Evolutionary conservation across 441 rosid genomes (phyloP).

Genomic region (Pelargonium cotyledonis): DNA sequence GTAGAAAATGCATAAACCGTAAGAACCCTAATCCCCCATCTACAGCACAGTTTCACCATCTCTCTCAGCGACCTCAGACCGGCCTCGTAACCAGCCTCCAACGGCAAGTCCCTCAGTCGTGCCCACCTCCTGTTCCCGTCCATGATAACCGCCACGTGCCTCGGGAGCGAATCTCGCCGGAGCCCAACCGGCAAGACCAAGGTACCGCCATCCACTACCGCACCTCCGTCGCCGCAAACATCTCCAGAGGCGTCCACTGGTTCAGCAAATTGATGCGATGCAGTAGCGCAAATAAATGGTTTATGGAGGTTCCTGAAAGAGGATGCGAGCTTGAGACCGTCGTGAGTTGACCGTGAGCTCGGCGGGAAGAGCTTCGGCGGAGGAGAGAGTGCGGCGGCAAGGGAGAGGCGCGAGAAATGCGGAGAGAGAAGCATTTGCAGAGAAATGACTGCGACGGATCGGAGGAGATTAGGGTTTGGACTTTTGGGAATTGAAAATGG

Average conservation of each 20-base stretch:
- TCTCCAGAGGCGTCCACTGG: constrained; percentile 17
- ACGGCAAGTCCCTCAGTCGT: constrained; percentile 37
- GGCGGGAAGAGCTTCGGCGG: neutral
- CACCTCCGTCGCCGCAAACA: constrained; percentile 8
- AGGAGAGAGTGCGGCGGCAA: neutral
- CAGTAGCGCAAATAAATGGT: neutral
- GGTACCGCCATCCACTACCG: neutral
- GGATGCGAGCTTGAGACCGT: neutral
- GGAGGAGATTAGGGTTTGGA: neutral
- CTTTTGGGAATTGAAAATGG: neutral
- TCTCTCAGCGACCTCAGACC: constrained; percentile 48
- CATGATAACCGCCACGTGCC: constrained; percentile 80
- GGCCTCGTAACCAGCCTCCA: constrained; percentile 51
- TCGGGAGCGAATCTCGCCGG: constrained; percentile 45
- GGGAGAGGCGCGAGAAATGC: neutral
- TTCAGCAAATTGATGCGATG: constrained; percentile 10
- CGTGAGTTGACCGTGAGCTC: neutral
- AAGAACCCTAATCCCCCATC: constrained; percentile 54
- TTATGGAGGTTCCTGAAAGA: neutral
- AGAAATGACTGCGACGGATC: neutral
- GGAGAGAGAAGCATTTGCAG: constrained; percentile 5
- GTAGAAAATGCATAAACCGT: constrained; percentile 59
- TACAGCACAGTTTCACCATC: constrained; percentile 38
- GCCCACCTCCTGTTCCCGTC: constrained; percentile 79
- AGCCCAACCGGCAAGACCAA: constrained; percentile 42